These are phyloP conservation scores for Blastosporella zonata DNA, from an alignment of 1,284 basidiomycete genomes.

Conservation along the genomic window DNA sequence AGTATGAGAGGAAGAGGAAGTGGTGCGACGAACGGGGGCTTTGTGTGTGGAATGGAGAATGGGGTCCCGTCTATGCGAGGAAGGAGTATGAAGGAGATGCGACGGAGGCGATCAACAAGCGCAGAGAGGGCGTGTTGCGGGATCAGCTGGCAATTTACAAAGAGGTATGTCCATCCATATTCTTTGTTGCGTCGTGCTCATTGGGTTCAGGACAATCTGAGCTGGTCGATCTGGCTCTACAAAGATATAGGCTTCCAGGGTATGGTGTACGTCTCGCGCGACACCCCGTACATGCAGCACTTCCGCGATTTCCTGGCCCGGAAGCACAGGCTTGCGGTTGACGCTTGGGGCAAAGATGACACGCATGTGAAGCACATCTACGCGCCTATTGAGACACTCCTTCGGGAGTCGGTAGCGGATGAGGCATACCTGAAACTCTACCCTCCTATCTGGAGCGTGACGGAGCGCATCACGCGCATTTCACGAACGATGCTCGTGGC, in stretches of 20 bases:
- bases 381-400: slow-evolving; percentile 53
- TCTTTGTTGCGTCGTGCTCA: background rate
- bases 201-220: slow-evolving; percentile 51
- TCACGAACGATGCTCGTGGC: slow-evolving; percentile 62
- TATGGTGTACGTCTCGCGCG: slow-evolving; percentile 68
- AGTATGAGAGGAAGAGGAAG: slow-evolving; percentile 63
- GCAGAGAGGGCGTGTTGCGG: slow-evolving; percentile 63
- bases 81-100: slow-evolving; percentile 53
- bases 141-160: slow-evolving; percentile 77
- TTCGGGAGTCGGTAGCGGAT: slow-evolving; percentile 43
- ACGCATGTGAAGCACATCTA: slow-evolving; percentile 53
- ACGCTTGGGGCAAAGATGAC: slow-evolving; percentile 67
- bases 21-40: slow-evolving; percentile 66
- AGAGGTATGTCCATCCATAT: slow-evolving; percentile 34
- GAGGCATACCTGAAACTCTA: slow-evolving; percentile 39
- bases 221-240: slow-evolving; percentile 85
- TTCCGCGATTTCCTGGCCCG: slow-evolving; percentile 61
- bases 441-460: slow-evolving; percentile 42
- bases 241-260: slow-evolving; percentile 86
- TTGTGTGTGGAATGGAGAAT: slow-evolving; percentile 76
- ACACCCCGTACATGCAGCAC: slow-evolving; percentile 68
- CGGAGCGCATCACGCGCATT: slow-evolving; percentile 48
- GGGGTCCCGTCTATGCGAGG: slow-evolving; percentile 66
- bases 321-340: slow-evolving; percentile 62
- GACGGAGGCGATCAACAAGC: slow-evolving; percentile 64